Base-by-base conservation (phyloP, 176 grass and related monocot species). In the Thinopyrum elongatum region DNA sequence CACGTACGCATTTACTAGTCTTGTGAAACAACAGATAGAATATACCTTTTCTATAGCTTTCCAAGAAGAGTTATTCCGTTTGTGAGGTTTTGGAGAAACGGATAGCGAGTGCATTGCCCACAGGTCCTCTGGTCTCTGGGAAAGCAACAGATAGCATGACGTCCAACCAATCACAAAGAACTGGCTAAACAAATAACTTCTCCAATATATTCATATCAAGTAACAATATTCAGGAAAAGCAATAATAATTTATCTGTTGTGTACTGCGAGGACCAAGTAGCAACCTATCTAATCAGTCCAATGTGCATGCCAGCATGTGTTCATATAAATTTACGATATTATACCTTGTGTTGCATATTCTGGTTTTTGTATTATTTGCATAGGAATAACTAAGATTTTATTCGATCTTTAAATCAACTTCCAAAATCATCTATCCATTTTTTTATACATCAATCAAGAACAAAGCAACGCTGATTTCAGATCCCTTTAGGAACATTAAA, bases 31-130 rank as follows among this genome's bases (percentile, higher is more conserved):
- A 39, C 17, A 77, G 62, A 64, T 28, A 30, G 11, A 69, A 3
- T 69, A 61, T 88, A 99, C 97, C 97, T 96, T 94, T 86, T 93
- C 64, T 87, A 99, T 94, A 30, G 90, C 92, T 85, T 81, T 70
- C 97, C 97, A 99, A 81, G 94, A 95, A 88, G 92, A 80, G 86
- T 96, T 96, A 55, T 87, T 84, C 78, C 80, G 95, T 75, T 94
- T 99, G 89, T 99, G 97, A 80, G 97, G 97, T 82, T 91, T 99
- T 78, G 97, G 82, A 87, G 87, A 96, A 88, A 96, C 94, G 83
- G 89, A 83, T 75, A 57, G 73, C 3, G 94, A 99, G 77, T 99
- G 85, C 64, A 91, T 83, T 65, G 88, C 90, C 97, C 97, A 99
- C 85, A 99, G 79, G 61, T 99, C 63, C 66, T 99, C 92, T 82